Evolutionary conservation across 345 rosid genomes (phyloP).

Genomic region (Gossypium stocksii): DNA sequence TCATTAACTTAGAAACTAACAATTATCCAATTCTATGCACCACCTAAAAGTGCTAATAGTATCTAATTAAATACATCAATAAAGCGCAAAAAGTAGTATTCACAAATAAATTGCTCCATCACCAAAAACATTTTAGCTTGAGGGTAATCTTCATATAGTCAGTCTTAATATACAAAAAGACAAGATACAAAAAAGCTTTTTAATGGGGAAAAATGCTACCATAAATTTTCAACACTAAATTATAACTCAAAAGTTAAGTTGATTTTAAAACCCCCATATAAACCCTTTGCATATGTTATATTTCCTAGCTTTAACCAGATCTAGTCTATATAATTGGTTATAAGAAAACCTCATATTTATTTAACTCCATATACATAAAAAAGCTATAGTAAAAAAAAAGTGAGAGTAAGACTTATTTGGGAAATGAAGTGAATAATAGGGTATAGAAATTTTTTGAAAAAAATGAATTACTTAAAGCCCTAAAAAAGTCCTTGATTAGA

Average conservation of each 20-base stretch:
- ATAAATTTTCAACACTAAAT: conserved; percentile 36
- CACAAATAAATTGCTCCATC: conserved; percentile 18
- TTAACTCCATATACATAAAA: conserved; percentile 2
- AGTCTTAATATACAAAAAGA: conserved; percentile 32
- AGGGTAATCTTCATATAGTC: conserved; percentile 15
- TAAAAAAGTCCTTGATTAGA: too few species aligned
- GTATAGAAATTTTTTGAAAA: too few species aligned
- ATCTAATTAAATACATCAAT: conserved; percentile 9
- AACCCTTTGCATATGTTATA: conserved; percentile 7
- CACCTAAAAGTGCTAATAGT: not conserved
- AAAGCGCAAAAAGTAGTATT: conserved; percentile 9
- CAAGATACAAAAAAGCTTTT: conserved; percentile 37
- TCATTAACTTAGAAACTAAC: not conserved
- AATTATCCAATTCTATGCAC: not conserved
- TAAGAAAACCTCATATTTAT: conserved; percentile 18
- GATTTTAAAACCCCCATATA: not conserved
- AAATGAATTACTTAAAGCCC: too few species aligned
- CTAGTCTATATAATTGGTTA: conserved; percentile 21
- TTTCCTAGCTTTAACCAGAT: conserved; percentile 28
- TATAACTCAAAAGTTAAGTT: conserved; percentile 20
- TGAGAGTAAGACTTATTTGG: too few species aligned
- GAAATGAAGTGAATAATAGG: too few species aligned
- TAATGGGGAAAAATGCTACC: conserved; percentile 29
- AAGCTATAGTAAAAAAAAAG: conserved; percentile 15
- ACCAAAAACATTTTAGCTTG: conserved; percentile 18